Evolutionary conservation across 1,284 basidiomycete species (phyloP).

Genomic region (Cryptococcus sp.): DNA sequence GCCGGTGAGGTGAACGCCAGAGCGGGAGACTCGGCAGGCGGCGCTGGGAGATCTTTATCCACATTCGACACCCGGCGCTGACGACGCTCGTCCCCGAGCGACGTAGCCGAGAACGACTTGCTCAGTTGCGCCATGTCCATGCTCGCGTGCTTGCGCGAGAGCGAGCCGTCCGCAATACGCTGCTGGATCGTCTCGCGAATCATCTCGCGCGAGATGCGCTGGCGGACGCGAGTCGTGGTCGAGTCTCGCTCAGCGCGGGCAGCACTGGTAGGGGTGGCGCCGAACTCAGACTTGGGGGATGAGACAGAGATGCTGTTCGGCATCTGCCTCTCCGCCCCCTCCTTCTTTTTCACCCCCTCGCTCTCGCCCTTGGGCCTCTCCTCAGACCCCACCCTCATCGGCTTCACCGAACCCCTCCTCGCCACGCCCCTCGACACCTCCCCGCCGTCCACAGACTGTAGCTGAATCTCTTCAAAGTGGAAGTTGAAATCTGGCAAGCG

Average conservation of each 20-base stretch:
- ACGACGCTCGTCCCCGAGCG: not conserved
- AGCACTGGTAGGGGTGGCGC: not conserved
- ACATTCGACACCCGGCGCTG: conserved; percentile 4
- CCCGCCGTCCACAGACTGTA: conserved; percentile 14
- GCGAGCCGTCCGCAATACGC: conserved; percentile 38
- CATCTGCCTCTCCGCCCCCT: not conserved
- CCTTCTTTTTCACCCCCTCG: not conserved
- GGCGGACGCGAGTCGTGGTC: conserved; percentile 40
- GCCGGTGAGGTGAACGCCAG: not conserved
- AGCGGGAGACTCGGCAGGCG: conserved; percentile 10
- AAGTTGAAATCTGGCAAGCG: conserved; percentile 41
- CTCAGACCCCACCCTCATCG: conserved; percentile 6
- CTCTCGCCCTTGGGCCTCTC: conserved; percentile 1
- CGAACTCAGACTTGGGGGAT: conserved; percentile 16
- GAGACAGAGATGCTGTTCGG: not conserved
- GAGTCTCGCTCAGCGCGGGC: conserved; percentile 15
- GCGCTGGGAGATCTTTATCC: conserved; percentile 17
- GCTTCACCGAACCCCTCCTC: conserved; percentile 2
- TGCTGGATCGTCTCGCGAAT: conserved; percentile 47
- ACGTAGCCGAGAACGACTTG: not conserved
- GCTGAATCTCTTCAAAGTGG: conserved; percentile 39
- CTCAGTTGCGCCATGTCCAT: conserved; percentile 3
- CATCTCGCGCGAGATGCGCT: conserved; percentile 48
- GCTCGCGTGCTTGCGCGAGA: conserved; percentile 21
- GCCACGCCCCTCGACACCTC: not conserved